These are phyloP conservation scores for Triticum urartu DNA, from an alignment of 176 grass and related monocot species.

Conservation along the genomic window DNA sequence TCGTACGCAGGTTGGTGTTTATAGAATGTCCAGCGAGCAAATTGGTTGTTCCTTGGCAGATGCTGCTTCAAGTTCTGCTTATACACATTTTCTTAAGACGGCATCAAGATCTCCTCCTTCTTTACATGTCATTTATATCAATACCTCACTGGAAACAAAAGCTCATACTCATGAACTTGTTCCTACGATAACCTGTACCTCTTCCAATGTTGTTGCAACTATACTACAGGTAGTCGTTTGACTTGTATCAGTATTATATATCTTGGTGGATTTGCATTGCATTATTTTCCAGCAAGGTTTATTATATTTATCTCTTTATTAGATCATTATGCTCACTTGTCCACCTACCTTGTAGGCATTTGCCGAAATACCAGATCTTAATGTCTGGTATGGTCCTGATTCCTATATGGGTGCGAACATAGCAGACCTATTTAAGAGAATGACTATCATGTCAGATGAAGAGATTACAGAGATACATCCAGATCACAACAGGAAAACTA, in stretches of 20 bases:
- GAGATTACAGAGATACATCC: constrained; percentile 90
- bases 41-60: constrained; percentile 97
- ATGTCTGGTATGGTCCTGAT: constrained; percentile 98
- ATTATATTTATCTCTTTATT: constrained; percentile 27
- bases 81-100: constrained; percentile 68
- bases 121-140: constrained; percentile 98
- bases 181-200: constrained; percentile 97
- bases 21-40: constrained; percentile 94
- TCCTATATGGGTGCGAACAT: constrained; percentile 99
- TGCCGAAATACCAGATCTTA: constrained; percentile 77
- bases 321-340: constrained; percentile 8
- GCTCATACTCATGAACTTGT: constrained; percentile 90
- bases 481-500: constrained; percentile 68
- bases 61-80: constrained; percentile 83
- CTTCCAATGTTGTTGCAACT: constrained; percentile 95
- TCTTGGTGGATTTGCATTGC: not conserved
- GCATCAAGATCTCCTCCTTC: constrained; percentile 75
- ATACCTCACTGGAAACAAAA: constrained; percentile 97
- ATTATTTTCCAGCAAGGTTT: not conserved
- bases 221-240: constrained; percentile 79
- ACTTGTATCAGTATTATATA: constrained; percentile 2
- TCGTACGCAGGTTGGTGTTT: constrained; percentile 71
- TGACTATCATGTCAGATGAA: constrained; percentile 82
- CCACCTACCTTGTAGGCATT: constrained; percentile 63
- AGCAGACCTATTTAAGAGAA: constrained; percentile 83